Conservation (phyloP, 306 rosid species). For the Begonia masoniana region DNA sequence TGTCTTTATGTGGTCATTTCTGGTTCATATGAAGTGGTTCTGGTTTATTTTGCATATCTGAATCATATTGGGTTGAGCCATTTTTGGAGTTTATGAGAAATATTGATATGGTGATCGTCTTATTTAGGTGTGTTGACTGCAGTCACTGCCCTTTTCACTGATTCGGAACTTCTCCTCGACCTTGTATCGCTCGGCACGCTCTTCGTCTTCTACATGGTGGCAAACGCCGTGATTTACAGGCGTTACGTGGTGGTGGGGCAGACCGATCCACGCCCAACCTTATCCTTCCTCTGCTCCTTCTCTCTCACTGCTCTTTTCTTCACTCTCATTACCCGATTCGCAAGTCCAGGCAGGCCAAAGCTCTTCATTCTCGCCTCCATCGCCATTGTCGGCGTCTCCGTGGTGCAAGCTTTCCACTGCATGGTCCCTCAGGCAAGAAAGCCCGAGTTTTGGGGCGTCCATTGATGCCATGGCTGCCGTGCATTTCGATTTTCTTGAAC, state of each 20-base stretch:
- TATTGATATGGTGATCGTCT: too few relatives aligned
- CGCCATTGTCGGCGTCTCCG: constrained; percentile 27
- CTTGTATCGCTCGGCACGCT: constrained; percentile 69
- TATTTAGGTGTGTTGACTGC: too few relatives aligned
- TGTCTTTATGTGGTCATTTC: too few relatives aligned
- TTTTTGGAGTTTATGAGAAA: too few relatives aligned
- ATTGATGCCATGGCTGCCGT: constrained; percentile 93
- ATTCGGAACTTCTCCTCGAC: constrained; percentile 54
- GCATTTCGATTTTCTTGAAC: constrained; percentile 64
- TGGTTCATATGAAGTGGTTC: too few relatives aligned
- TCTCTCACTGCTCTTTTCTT: constrained; percentile 59
- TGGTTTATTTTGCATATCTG: too few relatives aligned
- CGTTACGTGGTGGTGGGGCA: constrained; percentile 26
- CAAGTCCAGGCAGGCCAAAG: constrained; percentile 53
- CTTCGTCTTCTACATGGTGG: constrained; percentile 81
- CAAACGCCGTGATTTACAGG: constrained; percentile 72
- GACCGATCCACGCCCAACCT: constrained; percentile 18
- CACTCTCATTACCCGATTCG: constrained; percentile 42
- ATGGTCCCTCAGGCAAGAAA: constrained; percentile 19
- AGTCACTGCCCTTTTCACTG: constrained; percentile 70
- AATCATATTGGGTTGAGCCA: too few relatives aligned
- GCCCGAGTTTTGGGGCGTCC: constrained; percentile 38
- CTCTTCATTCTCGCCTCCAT: constrained; percentile 38
- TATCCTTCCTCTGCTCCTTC: constrained; percentile 41
- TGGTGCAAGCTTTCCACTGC: constrained; percentile 26